Conservation (phyloP, 371 early-diverging fungal genomes). For the Apophysomyces variabilis region DNA sequence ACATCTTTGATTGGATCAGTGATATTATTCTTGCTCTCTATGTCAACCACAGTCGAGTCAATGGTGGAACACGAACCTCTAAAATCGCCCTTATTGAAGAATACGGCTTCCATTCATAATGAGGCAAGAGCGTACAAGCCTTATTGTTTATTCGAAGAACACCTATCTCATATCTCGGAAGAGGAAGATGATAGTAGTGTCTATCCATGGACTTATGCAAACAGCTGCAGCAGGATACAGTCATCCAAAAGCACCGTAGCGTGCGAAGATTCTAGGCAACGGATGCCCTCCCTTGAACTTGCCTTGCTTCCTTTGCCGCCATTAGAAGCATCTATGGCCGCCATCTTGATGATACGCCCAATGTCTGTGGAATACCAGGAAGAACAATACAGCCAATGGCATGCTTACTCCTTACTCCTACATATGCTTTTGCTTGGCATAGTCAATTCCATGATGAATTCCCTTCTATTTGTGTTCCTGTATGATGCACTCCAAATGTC, state of each 20-base stretch:
- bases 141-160: conserved; percentile 26
- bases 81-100: conserved; percentile 28
- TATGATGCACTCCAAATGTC: conserved; percentile 24
- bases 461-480: conserved; percentile 20
- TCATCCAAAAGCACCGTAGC: not conserved
- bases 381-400: conserved; percentile 4
- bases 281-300: conserved; percentile 24
- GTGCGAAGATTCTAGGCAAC: not conserved
- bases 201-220: not conserved
- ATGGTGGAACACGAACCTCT: conserved; percentile 18
- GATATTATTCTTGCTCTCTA: conserved; percentile 36
- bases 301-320: conserved; percentile 26
- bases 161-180: conserved; percentile 30
- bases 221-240: not conserved
- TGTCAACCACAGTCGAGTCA: conserved; percentile 39
- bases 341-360: conserved; percentile 10
- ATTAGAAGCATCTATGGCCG: conserved; percentile 24
- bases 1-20: conserved; percentile 39
- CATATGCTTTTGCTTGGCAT: conserved; percentile 16
- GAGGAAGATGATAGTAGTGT: conserved; percentile 17
- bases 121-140: conserved; percentile 20
- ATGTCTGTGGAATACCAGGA: conserved; percentile 3
- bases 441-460: conserved; percentile 24
- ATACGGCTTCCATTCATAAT: not conserved
- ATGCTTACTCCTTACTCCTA: conserved; percentile 13